Evolutionary conservation across 2,329 filamentous ascomycete species (phyloP).

Genomic region (Fusarium aywerte): DNA sequence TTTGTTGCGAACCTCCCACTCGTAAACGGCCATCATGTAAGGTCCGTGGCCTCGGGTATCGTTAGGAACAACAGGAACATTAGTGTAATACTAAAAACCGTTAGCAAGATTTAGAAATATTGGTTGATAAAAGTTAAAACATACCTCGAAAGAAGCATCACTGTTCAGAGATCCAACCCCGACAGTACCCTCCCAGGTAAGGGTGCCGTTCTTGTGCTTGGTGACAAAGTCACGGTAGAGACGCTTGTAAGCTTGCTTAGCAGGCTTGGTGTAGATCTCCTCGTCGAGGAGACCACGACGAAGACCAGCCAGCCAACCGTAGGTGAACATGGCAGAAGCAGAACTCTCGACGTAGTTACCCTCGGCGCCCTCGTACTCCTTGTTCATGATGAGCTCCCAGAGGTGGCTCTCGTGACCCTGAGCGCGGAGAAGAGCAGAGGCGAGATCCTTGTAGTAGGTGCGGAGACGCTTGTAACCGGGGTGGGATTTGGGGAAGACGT

Average conservation of each 20-base stretch:
- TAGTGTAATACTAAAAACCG: constrained; percentile 43
- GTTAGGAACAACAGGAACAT: constrained; percentile 43
- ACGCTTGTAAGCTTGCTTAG: constrained; percentile 47
- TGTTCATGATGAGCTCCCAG: constrained; percentile 69
- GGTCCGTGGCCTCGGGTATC: constrained; percentile 47
- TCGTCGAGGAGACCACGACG: constrained; percentile 45
- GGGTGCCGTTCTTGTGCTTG: constrained; percentile 58
- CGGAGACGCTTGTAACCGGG: constrained; percentile 51
- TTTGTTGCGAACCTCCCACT: constrained; percentile 43
- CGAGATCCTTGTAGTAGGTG: constrained; percentile 48
- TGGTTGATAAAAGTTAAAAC: constrained; percentile 2
- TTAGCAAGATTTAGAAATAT: not conserved
- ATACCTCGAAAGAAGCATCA: constrained; percentile 61
- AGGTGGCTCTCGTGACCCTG: constrained; percentile 59
- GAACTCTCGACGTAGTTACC: constrained; percentile 72
- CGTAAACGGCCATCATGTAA: constrained; percentile 46
- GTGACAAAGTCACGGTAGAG: constrained; percentile 59
- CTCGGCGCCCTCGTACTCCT: constrained; percentile 56
- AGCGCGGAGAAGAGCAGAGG: constrained; percentile 45
- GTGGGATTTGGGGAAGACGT: constrained; percentile 56
- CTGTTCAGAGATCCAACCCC: constrained; percentile 62
- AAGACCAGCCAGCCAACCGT: constrained; percentile 60
- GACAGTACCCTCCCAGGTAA: constrained; percentile 64
- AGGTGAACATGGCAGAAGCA: constrained; percentile 68
- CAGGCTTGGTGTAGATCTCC: constrained; percentile 32